These are phyloP conservation scores for Camelina hispida DNA, from an alignment of 345 rosid species.

Conservation along the genomic window DNA sequence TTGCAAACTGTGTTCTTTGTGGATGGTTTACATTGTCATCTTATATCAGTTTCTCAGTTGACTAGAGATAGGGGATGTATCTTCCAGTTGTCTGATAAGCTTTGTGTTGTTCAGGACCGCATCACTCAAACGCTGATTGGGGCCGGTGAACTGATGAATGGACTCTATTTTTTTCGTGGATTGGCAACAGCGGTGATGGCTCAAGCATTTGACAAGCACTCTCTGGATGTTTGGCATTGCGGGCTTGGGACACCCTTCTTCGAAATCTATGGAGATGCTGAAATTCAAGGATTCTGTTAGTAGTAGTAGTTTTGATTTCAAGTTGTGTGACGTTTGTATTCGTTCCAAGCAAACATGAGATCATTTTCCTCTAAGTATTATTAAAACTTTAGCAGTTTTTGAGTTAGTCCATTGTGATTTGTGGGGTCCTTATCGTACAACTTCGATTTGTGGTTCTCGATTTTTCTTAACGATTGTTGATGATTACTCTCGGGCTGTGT, in stretches of 20 bases:
- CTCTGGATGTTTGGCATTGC: not conserved
- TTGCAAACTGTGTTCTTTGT: not conserved
- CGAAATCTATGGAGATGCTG: not conserved
- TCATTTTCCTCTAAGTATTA: not conserved
- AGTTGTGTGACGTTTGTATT: not conserved
- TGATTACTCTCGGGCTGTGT: not conserved
- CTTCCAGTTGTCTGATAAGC: not conserved
- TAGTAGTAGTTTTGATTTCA: not conserved
- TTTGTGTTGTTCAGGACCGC: not conserved
- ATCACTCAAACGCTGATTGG: not conserved
- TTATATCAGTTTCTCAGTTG: not conserved
- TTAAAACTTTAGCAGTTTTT: not conserved
- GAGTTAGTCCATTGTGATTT: not conserved
- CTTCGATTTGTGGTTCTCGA: not conserved
- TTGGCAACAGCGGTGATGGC: rapidly evolving
- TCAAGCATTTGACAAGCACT: rapidly evolving
- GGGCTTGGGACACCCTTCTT: not conserved
- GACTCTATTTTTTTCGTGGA: not conserved
- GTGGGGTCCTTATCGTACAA: not conserved
- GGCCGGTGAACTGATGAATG: not conserved
- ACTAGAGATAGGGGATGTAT: not conserved
- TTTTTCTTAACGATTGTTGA: not conserved
- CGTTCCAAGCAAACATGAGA: not conserved
- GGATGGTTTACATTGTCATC: not conserved
- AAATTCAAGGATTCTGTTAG: rapidly evolving